Evolutionary conservation across 2,329 filamentous ascomycete species (phyloP).

Genomic region (Aspergillus niger): DNA sequence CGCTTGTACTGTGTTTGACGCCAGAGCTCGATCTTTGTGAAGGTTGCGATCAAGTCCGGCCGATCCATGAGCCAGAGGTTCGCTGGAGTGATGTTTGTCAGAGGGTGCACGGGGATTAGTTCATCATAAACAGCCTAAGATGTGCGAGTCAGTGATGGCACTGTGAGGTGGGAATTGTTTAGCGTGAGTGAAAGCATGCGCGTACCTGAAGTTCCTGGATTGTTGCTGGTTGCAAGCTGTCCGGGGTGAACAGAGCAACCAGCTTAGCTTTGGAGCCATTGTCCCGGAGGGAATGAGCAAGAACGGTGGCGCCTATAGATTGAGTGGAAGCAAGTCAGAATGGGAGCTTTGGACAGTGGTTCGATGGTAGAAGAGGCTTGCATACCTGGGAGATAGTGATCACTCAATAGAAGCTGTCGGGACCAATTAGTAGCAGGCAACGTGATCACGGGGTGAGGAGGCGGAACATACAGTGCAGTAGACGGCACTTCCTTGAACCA

Average conservation of each 20-base stretch:
- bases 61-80: slow-evolving; percentile 93
- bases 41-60: slow-evolving; percentile 84
- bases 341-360: not conserved
- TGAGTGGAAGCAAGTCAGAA: slow-evolving; percentile 20
- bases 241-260: slow-evolving; percentile 78
- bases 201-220: slow-evolving; percentile 74
- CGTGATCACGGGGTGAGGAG: slow-evolving; percentile 7
- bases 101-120: slow-evolving; percentile 78
- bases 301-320: slow-evolving; percentile 76
- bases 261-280: slow-evolving; percentile 82
- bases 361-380: slow-evolving; percentile 16
- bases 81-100: slow-evolving; percentile 73
- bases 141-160: slow-evolving; percentile 26
- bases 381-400: slow-evolving; percentile 88
- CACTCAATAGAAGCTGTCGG: slow-evolving; percentile 80
- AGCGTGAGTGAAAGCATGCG: slow-evolving; percentile 12
- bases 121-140: slow-evolving; percentile 79
- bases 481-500: slow-evolving; percentile 57
- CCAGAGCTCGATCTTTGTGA: slow-evolving; percentile 97
- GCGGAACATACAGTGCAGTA: slow-evolving; percentile 63
- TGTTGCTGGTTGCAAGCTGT: slow-evolving; percentile 73
- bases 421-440: slow-evolving; percentile 10
- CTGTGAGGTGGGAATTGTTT: not conserved
- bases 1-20: slow-evolving; percentile 84
- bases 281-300: slow-evolving; percentile 93